Conservation (phyloP, 129 eudicot genomes). For the Saposhnikovia divaricata region DNA sequence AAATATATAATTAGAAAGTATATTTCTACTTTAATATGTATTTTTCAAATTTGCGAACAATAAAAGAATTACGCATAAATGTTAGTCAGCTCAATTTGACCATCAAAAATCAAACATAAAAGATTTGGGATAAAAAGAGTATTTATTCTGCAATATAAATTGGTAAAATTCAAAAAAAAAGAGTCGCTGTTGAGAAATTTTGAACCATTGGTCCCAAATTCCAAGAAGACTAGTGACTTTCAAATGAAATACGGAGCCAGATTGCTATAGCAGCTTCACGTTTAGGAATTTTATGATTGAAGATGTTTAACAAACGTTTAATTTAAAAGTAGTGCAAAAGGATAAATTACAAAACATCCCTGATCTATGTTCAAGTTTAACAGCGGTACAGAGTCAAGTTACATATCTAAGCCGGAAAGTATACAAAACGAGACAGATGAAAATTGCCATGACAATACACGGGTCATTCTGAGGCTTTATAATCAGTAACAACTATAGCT, state of each 20-base stretch:
- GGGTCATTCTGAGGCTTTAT: slow-evolving; percentile 4
- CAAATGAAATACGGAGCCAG: neutral
- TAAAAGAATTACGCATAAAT: too few species aligned
- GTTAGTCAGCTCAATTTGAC: too few species aligned
- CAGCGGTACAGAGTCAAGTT: neutral
- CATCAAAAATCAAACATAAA: too few species aligned
- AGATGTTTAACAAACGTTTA: too few species aligned
- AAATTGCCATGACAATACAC: neutral
- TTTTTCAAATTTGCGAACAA: too few species aligned
- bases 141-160: too few species aligned
- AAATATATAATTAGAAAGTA: too few species aligned
- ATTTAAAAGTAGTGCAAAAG: neutral
- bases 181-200: too few species aligned
- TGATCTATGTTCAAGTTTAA: neutral
- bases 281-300: neutral
- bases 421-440: neutral
- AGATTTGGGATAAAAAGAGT: too few species aligned
- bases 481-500: slow-evolving; percentile 21
- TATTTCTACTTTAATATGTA: too few species aligned
- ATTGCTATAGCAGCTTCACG: neutral
- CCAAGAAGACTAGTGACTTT: too few species aligned
- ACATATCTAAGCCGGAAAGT: neutral
- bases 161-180: too few species aligned
- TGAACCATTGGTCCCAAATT: neutral
- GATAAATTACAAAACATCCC: neutral